Percentiles rank a stretch among this genome's conserved stretches.
Conservation (phyloP, 768 basidiomycete species). For the Megacollybia marginata region DNA sequence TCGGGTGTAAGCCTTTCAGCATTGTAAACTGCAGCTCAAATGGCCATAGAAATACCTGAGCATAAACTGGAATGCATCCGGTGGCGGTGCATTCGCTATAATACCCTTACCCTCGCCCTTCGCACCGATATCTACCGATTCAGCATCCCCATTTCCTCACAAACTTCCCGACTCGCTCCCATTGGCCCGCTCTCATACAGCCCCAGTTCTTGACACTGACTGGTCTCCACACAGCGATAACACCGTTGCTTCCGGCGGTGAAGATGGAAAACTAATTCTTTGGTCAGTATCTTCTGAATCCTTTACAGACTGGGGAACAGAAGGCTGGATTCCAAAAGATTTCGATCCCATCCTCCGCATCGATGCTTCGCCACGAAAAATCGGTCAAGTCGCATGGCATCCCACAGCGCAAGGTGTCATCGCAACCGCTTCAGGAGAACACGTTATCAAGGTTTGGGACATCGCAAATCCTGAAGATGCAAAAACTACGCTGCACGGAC, state of each 20-base stretch:
- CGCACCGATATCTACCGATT: slow-evolving; percentile 30
- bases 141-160: slow-evolving; percentile 36
- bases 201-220: slow-evolving; percentile 86
- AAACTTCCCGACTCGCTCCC: slow-evolving; percentile 92
- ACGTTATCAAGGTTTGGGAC: slow-evolving; percentile 90
- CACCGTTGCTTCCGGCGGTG: slow-evolving; percentile 85
- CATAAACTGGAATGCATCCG: slow-evolving; percentile 91
- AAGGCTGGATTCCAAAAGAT: slow-evolving; percentile 76
- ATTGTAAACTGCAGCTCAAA: neutral
- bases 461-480: slow-evolving; percentile 66
- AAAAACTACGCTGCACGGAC: slow-evolving; percentile 56
- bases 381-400: slow-evolving; percentile 92
- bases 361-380: slow-evolving; percentile 76
- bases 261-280: slow-evolving; percentile 90
- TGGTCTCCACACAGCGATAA: slow-evolving; percentile 94
- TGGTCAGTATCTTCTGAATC: slow-evolving; percentile 68
- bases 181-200: slow-evolving; percentile 80
- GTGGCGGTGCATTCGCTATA: slow-evolving; percentile 93
- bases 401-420: slow-evolving; percentile 85
- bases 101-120: slow-evolving; percentile 78
- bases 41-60: slow-evolving; percentile 67
- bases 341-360: slow-evolving; percentile 80
- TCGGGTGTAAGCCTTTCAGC: slow-evolving; percentile 54
- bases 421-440: slow-evolving; percentile 74
- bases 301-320: slow-evolving; percentile 83